Evolutionary conservation across 179 eudicot genomes (phyloP), one percentile per base, ranked within the genome.

Genomic region (Vitellaria paradoxa): DNA sequence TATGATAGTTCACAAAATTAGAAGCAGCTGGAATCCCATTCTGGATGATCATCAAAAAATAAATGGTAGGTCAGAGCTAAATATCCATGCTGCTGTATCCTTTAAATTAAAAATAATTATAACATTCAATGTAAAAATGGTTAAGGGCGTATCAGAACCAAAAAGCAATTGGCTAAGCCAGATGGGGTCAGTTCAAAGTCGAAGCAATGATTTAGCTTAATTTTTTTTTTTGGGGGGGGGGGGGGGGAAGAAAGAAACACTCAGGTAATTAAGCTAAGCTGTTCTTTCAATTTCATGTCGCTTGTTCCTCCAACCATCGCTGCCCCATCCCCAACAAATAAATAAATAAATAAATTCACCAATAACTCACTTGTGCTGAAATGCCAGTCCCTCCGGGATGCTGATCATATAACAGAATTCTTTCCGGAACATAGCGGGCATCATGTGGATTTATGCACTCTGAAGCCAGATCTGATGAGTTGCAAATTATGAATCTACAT

Each of bases 371-470:
- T 91, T 91, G 95, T 84, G 79, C 79, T 72, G 98, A 91, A 78
- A 91, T 87, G 77, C 99, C 98, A 65, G 93, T 87, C 70, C 99
- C 98, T 81, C 99, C 99, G 78, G 97, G 97, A 82, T 82, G 96
- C 76, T 84, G 91, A 84, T 96, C 99, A 79, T 96, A 93, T 45
- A 96, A 85, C 56, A 96, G 81, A 80, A 96, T 86, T 82, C 98
- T 92, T 84, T 91, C 98, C 50, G 96, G 94, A 64, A 84, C 69
- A 82, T 88, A 85, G 78, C 98, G 99, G 30, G 82, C 80, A 63
- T 96, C 99, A 82, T 91, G 85, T 67, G 99, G 99, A 81, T 93
- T 93, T 75, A 86, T 86, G 81, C 99, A 96, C 84, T 96, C 98
- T 68, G 99, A 84, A 81, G 92, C 96, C 86, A 93, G 78, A 83